These are phyloP conservation scores for Boletus pseudopeckii DNA, from an alignment of 768 basidiomycete species.

Conservation along the genomic window DNA sequence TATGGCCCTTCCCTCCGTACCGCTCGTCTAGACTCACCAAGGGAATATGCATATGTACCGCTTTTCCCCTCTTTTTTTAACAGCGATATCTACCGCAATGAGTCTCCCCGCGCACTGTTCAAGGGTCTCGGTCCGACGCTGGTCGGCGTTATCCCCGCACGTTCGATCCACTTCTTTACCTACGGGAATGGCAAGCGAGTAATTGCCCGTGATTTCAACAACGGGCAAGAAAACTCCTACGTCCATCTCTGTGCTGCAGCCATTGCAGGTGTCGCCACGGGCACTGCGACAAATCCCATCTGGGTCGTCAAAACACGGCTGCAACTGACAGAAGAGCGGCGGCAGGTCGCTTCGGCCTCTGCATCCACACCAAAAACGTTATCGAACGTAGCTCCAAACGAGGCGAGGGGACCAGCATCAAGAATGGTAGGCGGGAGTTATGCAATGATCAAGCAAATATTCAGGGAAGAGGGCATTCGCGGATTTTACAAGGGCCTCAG, in stretches of 20 bases:
- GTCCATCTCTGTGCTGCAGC: slow-evolving; percentile 88
- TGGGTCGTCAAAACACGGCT: slow-evolving; percentile 99
- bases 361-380: neutral
- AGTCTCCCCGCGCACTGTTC: slow-evolving; percentile 87
- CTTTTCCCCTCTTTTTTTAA: neutral
- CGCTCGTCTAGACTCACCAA: neutral
- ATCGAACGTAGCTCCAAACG: neutral
- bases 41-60: neutral
- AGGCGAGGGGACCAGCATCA: slow-evolving; percentile 9
- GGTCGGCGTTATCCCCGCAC: slow-evolving; percentile 91
- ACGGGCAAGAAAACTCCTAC: slow-evolving; percentile 71
- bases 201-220: slow-evolving; percentile 78
- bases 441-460: slow-evolving; percentile 66
- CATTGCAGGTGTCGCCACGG: slow-evolving; percentile 79
- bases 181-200: slow-evolving; percentile 96
- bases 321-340: slow-evolving; percentile 56
- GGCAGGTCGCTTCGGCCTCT: slow-evolving; percentile 5
- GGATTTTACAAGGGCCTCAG: slow-evolving; percentile 96
- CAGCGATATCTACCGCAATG: slow-evolving; percentile 84
- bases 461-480: slow-evolving; percentile 73
- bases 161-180: slow-evolving; percentile 96
- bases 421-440: slow-evolving; percentile 51
- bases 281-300: slow-evolving; percentile 93
- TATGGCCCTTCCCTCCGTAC: neutral
- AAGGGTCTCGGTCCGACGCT: slow-evolving; percentile 93